Conservation (phyloP, 345 rosid genomes). For the Syzygium aqueum region DNA sequence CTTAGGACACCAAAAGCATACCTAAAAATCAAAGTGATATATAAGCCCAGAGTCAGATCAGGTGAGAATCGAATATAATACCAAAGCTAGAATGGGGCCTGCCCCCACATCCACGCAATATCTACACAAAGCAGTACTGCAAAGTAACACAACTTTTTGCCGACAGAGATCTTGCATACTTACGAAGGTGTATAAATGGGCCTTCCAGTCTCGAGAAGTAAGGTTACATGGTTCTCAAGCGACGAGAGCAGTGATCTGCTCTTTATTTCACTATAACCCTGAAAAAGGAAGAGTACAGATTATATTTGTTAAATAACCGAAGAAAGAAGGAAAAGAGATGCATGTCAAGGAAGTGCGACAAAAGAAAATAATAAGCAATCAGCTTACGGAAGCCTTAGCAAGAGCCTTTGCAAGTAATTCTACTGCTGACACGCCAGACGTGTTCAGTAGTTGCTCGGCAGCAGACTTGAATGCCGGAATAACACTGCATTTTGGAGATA, state of each 20-base stretch:
- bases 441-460: conserved; percentile 65
- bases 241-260: conserved; percentile 82
- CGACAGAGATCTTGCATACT: conserved; percentile 12
- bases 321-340: background rate
- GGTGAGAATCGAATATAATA: background rate
- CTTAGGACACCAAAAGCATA: conserved; percentile 55
- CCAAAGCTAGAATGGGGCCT: background rate
- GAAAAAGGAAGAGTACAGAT: conserved; percentile 4
- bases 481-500: conserved; percentile 44
- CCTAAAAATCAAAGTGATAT: conserved; percentile 22
- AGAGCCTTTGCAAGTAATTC: conserved; percentile 91
- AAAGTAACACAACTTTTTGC: background rate
- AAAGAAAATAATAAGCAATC: background rate
- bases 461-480: conserved; percentile 76
- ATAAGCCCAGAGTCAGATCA: background rate
- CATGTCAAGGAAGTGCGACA: background rate
- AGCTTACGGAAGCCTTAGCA: conserved; percentile 69
- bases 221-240: conserved; percentile 79
- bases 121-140: background rate
- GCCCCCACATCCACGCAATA: background rate
- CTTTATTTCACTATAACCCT: conserved; percentile 91
- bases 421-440: conserved; percentile 69
- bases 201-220: conserved; percentile 67
- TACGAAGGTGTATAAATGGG: conserved; percentile 69
- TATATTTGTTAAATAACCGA: background rate